Conservation (phyloP, 1,284 basidiomycete genomes). For the Heterobasidion irregulare region DNA sequence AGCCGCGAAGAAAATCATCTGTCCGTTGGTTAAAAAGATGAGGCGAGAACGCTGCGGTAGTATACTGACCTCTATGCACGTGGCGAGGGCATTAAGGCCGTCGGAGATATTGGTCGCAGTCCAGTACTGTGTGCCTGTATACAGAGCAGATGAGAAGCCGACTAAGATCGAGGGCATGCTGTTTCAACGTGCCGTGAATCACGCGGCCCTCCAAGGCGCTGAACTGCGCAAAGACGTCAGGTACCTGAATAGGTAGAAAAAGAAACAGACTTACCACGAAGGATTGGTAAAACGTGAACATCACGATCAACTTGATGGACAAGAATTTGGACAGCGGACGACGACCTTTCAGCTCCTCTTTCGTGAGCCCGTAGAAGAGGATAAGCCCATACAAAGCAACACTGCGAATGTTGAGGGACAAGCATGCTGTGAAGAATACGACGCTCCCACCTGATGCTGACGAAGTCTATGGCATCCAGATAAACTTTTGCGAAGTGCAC, state of each 20-base stretch:
- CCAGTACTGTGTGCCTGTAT: conserved; percentile 66
- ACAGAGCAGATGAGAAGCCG: conserved; percentile 8
- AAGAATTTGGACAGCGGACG: conserved; percentile 79
- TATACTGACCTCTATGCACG: conserved; percentile 66
- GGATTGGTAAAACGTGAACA: conserved; percentile 78
- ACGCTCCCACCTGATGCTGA: conserved; percentile 59
- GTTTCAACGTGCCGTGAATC: conserved; percentile 36
- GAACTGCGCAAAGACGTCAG: conserved; percentile 35
- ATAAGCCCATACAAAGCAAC: conserved; percentile 74
- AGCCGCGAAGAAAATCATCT: conserved; percentile 76
- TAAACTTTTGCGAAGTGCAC: conserved; percentile 65
- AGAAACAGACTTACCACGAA: conserved; percentile 46
- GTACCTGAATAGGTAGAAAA: background rate
- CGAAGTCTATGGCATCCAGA: conserved; percentile 61
- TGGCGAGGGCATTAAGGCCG: conserved; percentile 75
- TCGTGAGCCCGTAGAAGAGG: conserved; percentile 75
- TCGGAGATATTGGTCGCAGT: conserved; percentile 72
- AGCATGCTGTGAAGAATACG: background rate
- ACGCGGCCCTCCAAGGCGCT: conserved; percentile 47
- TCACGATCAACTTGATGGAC: conserved; percentile 78
- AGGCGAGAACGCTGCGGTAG: too few species aligned
- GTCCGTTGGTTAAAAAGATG: background rate
- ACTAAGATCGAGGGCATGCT: background rate
- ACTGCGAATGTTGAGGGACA: conserved; percentile 24
- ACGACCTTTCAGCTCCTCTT: conserved; percentile 67